Conservation (phyloP, 2,329 filamentous ascomycete species). For the Rasamsonia emersonii region DNA sequence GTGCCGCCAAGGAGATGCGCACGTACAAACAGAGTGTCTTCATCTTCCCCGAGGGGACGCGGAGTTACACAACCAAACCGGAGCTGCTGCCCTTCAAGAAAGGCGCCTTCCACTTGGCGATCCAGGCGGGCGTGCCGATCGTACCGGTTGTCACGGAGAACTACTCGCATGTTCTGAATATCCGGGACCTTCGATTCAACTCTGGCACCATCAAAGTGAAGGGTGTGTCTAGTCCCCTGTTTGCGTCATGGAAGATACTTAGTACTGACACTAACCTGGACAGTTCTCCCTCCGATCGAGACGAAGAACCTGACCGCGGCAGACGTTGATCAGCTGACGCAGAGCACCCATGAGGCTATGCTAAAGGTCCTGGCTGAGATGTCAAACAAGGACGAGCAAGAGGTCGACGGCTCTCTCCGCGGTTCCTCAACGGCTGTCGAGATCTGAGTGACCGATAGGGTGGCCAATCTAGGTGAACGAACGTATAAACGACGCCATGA, state of each 20-base stretch:
- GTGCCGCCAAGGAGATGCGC: slow-evolving; percentile 73
- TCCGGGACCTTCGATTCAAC: slow-evolving; percentile 57
- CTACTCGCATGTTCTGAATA: slow-evolving; percentile 63
- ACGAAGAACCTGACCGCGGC: slow-evolving; percentile 63
- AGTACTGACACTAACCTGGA: neutral
- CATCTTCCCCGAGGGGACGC: slow-evolving; percentile 68
- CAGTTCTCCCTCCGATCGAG: slow-evolving; percentile 71
- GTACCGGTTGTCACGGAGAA: slow-evolving; percentile 77
- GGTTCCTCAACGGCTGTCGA: slow-evolving; percentile 26
- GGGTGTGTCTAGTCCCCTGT: slow-evolving; percentile 43
- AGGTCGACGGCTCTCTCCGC: slow-evolving; percentile 14
- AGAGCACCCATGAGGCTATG: slow-evolving; percentile 65
- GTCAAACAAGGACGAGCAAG: slow-evolving; percentile 18
- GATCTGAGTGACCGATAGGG: slow-evolving; percentile 22
- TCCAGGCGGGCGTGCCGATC: slow-evolving; percentile 88
- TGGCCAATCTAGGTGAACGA: no score
- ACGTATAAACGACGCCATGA: no score
- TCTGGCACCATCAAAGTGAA: slow-evolving; percentile 65
- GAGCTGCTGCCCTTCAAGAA: slow-evolving; percentile 94
- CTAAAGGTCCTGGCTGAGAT: slow-evolving; percentile 48
- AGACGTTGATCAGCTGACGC: slow-evolving; percentile 68
- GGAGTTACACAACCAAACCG: slow-evolving; percentile 77
- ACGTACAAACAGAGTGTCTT: slow-evolving; percentile 53
- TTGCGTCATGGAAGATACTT: neutral
- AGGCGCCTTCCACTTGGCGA: slow-evolving; percentile 90